Evolutionary conservation across 306 rosid genomes (phyloP), one percentile per base, ranked within the genome.

Genomic region (Begonia peltatifolia): DNA sequence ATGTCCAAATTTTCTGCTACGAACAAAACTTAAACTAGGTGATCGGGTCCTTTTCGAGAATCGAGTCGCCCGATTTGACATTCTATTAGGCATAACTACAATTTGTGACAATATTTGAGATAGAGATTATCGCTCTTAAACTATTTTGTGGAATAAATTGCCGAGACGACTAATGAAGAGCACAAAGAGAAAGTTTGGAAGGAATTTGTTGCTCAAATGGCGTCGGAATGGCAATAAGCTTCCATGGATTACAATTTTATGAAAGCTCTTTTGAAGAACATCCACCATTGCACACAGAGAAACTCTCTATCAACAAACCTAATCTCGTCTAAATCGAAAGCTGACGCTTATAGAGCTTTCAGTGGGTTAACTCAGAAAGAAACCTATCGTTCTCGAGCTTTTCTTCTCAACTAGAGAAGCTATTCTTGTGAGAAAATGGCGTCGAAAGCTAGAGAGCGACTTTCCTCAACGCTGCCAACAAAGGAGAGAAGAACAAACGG

Each of bases 181-280:
- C 18, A 17, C 18, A 59, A 62, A 51, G 55, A 67, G 75, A 89
- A 84, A 77, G 80, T 84, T 57, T 83, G 94, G 46, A 78, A 78
- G 71, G 86, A 84, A 56, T 78, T 75, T 13, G 53, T n/a, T 1
- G 35, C 77, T 20, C 94, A 80, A 57, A 62, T 80, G 79, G 89
- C 78, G 68, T 81, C 83, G 15, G 94, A 84, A 61, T 84, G 94
- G 94, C 74, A 71, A 15, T 69, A 69, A 46, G 94, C 94, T 8
- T 84, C 80, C 84, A 78, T 78, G 83, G 63, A 81, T 30, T 84
- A 80, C 52, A 51, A 50, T 47, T 25, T 55, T 52, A 63, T 80
- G 0, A 84, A 80, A 22, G 12, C 86, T 50, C 61, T 78, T 50
- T 22, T 84, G 63, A 81, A 84, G 42, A 69, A 74, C 0, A 65